phyloP scores from a whole-genome alignment of 2,329 filamentous ascomycete genomes.

The Stromatinia cepivora region DNA sequence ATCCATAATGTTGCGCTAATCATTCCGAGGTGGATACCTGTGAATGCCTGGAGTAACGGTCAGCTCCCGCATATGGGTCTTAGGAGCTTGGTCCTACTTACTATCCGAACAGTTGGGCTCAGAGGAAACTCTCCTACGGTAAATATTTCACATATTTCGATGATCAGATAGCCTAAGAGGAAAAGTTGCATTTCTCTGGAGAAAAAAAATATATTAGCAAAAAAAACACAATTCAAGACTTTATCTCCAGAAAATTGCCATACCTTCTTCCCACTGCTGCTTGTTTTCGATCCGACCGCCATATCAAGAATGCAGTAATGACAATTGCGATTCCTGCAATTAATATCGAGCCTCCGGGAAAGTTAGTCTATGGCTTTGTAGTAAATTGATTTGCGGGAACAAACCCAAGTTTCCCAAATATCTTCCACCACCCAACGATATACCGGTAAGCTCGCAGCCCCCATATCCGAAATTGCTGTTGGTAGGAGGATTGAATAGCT shows the following conservation, averaged over 20 bases:
- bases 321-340: conserved; percentile 76
- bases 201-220: conserved; percentile 29
- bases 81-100: conserved; percentile 46
- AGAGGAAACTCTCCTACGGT: conserved; percentile 88
- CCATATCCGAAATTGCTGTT: conserved; percentile 42
- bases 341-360: conserved; percentile 74
- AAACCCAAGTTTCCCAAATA: conserved; percentile 80
- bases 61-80: conserved; percentile 15
- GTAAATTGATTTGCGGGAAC: conserved; percentile 38
- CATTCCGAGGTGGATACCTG: conserved; percentile 84
- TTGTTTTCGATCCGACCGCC: conserved; percentile 82
- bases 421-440: conserved; percentile 63
- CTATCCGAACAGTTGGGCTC: conserved; percentile 66
- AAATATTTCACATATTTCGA: conserved; percentile 95
- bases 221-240: not conserved
- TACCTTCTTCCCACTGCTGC: conserved; percentile 93
- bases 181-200: conserved; percentile 94
- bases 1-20: conserved; percentile 90
- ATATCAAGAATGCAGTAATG: conserved; percentile 65
- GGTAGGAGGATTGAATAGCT: conserved; percentile 61
- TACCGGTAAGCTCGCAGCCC: conserved; percentile 75
- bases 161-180: conserved; percentile 78
- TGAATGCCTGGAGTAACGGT: conserved; percentile 65
- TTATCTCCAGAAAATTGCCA: conserved; percentile 5
- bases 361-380: conserved; percentile 38